These are phyloP conservation scores for Gossypium longicalyx DNA, from an alignment of 345 rosid species.

Conservation along the genomic window DNA sequence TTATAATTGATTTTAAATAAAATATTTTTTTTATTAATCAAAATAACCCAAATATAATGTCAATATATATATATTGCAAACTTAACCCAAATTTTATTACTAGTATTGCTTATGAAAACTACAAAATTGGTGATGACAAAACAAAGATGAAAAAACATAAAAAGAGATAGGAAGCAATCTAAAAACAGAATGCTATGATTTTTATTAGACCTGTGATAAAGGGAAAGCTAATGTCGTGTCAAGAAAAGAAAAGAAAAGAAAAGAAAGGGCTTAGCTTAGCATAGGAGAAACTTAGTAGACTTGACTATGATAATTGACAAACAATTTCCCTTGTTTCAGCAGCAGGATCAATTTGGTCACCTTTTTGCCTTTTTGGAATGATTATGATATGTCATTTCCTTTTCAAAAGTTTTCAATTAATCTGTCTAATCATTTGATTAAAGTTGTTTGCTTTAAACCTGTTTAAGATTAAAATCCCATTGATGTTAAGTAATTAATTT, in stretches of 20 bases:
- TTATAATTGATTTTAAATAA: no score
- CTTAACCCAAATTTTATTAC: not conserved
- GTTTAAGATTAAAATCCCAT: not conserved
- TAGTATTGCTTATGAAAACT: not conserved
- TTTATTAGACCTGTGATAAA: not conserved
- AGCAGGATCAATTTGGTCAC: not conserved
- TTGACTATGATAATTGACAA: not conserved
- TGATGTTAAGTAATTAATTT: not conserved
- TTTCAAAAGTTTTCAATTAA: not conserved
- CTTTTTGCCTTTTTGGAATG: not conserved
- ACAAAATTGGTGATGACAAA: not conserved
- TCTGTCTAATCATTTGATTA: not conserved
- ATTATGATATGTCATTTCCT: slow-evolving; percentile 13
- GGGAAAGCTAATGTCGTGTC: not conserved
- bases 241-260: slow-evolving; percentile 1
- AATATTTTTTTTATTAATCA: no score
- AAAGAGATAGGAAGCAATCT: not conserved
- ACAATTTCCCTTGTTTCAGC: not conserved
- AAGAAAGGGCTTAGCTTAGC: not conserved
- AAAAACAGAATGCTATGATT: not conserved
- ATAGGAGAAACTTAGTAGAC: not conserved
- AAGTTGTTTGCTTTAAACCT: not conserved
- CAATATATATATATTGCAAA: no score
- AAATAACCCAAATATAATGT: no score
- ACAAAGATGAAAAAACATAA: not conserved